These are phyloP conservation scores for Vaccinium macrocarpon DNA, from an alignment of 148 eudicot genomes.

Conservation along the genomic window DNA sequence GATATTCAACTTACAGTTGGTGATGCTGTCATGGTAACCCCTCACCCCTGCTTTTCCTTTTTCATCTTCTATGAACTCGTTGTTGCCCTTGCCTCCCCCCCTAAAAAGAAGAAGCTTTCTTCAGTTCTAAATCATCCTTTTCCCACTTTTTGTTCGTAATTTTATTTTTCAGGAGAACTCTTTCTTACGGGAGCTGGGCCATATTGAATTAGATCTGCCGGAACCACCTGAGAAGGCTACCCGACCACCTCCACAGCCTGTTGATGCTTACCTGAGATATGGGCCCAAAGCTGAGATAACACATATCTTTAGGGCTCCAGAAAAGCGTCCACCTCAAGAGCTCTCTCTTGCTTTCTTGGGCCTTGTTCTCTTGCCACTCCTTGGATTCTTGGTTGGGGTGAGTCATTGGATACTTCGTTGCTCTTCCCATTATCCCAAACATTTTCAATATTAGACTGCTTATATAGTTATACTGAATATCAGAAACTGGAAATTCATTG, in stretches of 20 bases:
- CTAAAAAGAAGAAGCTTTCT: background rate
- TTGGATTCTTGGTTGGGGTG: conserved; percentile 89
- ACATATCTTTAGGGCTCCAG: conserved; percentile 83
- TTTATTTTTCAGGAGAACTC: conserved; percentile 30
- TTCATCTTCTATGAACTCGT: background rate
- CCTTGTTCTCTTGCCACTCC: conserved; percentile 67
- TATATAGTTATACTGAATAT: background rate
- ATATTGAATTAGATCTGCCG: conserved; percentile 83
- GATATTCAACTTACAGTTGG: conserved; percentile 1
- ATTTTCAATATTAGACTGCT: background rate
- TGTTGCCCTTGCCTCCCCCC: background rate
- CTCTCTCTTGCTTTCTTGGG: conserved; percentile 77
- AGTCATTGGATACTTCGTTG: conserved; percentile 22
- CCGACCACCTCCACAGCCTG: conserved; percentile 74
- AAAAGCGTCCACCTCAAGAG: conserved; percentile 75
- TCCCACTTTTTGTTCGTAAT: background rate
- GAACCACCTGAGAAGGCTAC: conserved; percentile 34
- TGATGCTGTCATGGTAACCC: conserved; percentile 5
- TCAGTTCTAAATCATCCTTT: background rate
- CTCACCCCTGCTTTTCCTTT: background rate
- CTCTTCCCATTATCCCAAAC: background rate
- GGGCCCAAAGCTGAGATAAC: conserved; percentile 89
- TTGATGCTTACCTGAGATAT: conserved; percentile 73
- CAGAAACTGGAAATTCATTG: background rate
- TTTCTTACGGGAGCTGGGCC: conserved; percentile 64